Conservation (phyloP, 2,329 filamentous ascomycete genomes). For the Aspergillus sojae region DNA sequence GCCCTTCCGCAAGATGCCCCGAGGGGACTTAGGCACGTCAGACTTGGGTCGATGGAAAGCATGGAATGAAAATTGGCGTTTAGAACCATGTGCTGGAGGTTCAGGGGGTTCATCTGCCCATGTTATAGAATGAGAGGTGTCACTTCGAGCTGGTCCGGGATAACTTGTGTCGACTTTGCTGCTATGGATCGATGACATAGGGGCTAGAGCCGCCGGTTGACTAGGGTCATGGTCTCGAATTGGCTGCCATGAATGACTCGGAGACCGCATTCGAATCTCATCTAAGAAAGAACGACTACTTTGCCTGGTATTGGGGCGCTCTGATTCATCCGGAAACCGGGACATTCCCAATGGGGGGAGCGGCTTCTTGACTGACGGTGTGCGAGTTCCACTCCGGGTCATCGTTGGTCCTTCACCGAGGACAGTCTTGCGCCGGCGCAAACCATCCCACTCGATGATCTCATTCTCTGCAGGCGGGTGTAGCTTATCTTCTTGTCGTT, state of each 20-base stretch:
- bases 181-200: conserved; percentile 59
- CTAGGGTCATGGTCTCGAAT: conserved; percentile 40
- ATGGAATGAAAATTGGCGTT: conserved; percentile 88
- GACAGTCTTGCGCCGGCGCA: conserved; percentile 71
- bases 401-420: conserved; percentile 48
- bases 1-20: conserved; percentile 47
- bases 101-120: conserved; percentile 40
- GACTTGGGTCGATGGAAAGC: conserved; percentile 66
- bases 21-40: conserved; percentile 32
- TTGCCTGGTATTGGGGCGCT: conserved; percentile 32
- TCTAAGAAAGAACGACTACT: conserved; percentile 40
- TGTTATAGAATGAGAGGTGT: conserved; percentile 44
- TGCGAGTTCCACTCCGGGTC: conserved; percentile 40
- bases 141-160: conserved; percentile 28
- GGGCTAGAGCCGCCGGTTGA: conserved; percentile 62
- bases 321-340: conserved; percentile 67
- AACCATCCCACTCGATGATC: conserved; percentile 85
- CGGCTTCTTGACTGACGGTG: conserved; percentile 48
- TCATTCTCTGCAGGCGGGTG: conserved; percentile 78
- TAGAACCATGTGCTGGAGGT: conserved; percentile 55
- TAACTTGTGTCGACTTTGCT: conserved; percentile 49
- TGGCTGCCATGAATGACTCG: conserved; percentile 40
- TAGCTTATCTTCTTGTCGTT: conserved; percentile 71
- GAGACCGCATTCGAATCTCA: conserved; percentile 41
- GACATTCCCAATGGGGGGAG: conserved; percentile 89